phyloP scores from a whole-genome alignment of 208 protist species.

The Herpetomonas tarakana region DNA sequence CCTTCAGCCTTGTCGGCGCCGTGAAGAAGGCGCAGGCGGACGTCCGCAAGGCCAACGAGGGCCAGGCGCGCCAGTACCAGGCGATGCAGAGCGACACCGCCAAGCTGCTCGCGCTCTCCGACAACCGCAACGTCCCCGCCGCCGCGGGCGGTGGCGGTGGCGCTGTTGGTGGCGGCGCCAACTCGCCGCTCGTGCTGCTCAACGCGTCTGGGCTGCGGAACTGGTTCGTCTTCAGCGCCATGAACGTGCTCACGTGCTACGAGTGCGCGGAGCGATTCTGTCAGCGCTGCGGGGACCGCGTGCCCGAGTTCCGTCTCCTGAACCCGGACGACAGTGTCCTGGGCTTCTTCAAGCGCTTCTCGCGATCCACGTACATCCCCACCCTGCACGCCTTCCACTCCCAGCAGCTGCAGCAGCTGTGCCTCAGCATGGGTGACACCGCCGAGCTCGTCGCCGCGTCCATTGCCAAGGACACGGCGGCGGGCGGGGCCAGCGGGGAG shows the following conservation, averaged over 20 bases:
- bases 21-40: conserved; percentile 65
- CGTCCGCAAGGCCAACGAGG: conserved; percentile 32
- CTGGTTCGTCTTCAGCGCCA: conserved; percentile 83
- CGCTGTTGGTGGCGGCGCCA: conserved; percentile 4
- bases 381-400: conserved; percentile 67
- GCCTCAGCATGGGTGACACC: conserved; percentile 38
- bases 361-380: conserved; percentile 66
- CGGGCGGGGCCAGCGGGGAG: neutral
- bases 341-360: conserved; percentile 64
- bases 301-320: conserved; percentile 33
- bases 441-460: conserved; percentile 8
- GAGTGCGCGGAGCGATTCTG: conserved; percentile 63
- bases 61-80: conserved; percentile 37
- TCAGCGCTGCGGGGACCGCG: conserved; percentile 49
- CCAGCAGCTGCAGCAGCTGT: conserved; percentile 56
- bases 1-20: conserved; percentile 75
- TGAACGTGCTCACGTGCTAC: conserved; percentile 88
- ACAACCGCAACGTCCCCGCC: conserved; percentile 6
- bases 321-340: conserved; percentile 51
- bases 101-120: conserved; percentile 25
- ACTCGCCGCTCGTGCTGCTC: conserved; percentile 38
- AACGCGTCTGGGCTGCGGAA: conserved; percentile 52
- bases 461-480: neutral
- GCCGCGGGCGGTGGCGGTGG: conserved; percentile 14
- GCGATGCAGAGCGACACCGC: conserved; percentile 40